Conservation (phyloP, 257 asterid genomes). For the Solanum arcanum region DNA sequence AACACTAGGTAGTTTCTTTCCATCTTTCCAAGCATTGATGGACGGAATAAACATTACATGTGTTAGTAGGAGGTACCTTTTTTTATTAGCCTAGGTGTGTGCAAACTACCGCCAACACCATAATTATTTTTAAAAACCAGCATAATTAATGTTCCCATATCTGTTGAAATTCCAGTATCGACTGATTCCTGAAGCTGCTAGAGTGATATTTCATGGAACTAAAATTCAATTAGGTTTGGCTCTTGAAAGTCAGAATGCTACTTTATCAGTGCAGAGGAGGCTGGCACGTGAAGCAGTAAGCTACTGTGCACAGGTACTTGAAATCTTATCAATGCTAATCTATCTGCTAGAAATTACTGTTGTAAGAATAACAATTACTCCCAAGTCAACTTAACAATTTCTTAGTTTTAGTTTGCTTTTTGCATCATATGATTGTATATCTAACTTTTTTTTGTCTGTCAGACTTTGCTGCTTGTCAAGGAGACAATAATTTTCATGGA, state of each 20-base stretch:
- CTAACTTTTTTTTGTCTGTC: background rate
- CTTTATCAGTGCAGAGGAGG: constrained; percentile 78
- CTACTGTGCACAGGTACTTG: constrained; percentile 50
- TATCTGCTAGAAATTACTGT: background rate
- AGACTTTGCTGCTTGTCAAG: constrained; percentile 53
- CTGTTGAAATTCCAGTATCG: background rate
- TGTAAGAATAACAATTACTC: too few species aligned
- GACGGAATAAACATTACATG: too few species aligned
- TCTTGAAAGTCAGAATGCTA: constrained; percentile 63
- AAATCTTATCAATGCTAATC: background rate
- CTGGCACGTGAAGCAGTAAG: constrained; percentile 71
- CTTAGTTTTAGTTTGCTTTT: background rate
- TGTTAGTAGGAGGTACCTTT: too few species aligned
- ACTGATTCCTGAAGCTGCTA: background rate
- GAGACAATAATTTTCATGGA: constrained; percentile 1
- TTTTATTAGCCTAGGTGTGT: too few species aligned
- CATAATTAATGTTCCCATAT: too few species aligned
- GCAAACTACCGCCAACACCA: too few species aligned
- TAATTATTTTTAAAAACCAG: too few species aligned
- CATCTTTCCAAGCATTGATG: too few species aligned
- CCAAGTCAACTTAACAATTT: too few species aligned
- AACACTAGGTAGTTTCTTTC: too few species aligned
- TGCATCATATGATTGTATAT: background rate
- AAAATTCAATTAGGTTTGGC: constrained; percentile 77
- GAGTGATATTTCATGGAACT: constrained; percentile 46